Conservation (phyloP, 2,329 filamentous ascomycete genomes). For the Microsporum ferrugineum region DNA sequence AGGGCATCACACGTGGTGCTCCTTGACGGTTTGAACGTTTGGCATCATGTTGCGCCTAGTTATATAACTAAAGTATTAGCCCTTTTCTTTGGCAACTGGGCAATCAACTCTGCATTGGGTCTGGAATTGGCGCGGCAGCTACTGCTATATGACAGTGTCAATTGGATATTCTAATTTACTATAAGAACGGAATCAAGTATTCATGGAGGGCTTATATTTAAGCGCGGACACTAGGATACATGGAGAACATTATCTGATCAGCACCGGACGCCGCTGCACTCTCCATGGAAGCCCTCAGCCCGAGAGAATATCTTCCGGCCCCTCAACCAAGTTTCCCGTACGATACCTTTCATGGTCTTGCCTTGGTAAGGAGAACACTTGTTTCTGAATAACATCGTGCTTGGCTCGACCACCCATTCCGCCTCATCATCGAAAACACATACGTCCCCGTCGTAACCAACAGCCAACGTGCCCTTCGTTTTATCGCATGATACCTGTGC, state of each 20-base stretch:
- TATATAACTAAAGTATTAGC: too few relatives aligned
- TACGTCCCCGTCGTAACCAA: conserved; percentile 79
- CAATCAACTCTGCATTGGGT: too few relatives aligned
- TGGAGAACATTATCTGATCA: conserved; percentile 9
- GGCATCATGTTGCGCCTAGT: too few relatives aligned
- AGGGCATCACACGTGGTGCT: neutral
- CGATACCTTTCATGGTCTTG: conserved; percentile 62
- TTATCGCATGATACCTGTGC: conserved; percentile 74
- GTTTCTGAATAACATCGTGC: conserved; percentile 89
- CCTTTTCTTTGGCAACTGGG: too few relatives aligned
- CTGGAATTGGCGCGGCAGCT: too few relatives aligned
- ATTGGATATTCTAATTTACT: too few relatives aligned
- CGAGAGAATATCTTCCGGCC: conserved; percentile 63
- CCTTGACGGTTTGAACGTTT: neutral
- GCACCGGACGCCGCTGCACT: conserved; percentile 7
- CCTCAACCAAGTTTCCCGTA: conserved; percentile 74
- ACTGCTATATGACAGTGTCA: too few relatives aligned
- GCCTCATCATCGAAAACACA: conserved; percentile 83
- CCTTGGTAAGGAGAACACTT: conserved; percentile 86
- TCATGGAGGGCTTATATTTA: conserved; percentile 19
- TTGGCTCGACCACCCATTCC: conserved; percentile 59
- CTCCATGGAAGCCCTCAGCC: conserved; percentile 35
- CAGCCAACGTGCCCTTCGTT: conserved; percentile 67
- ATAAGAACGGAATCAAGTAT: too few relatives aligned
- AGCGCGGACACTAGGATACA: neutral